Conservation (phyloP, 164 flowering plant genomes). For the Dillenia suffruticosa region DNA sequence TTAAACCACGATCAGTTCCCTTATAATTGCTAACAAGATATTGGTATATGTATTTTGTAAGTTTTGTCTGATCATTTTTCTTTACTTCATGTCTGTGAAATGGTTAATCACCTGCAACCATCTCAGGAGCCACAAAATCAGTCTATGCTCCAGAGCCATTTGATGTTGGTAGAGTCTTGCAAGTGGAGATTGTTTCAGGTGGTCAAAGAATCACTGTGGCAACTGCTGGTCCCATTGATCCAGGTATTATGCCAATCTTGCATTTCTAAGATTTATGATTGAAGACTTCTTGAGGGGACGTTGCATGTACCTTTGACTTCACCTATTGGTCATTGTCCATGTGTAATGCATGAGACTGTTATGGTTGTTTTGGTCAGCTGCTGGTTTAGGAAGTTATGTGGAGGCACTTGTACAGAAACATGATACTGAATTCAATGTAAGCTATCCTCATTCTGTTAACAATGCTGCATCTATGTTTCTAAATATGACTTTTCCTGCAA, state of each 20-base stretch:
- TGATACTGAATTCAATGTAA: constrained; percentile 77
- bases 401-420: constrained; percentile 74
- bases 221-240: constrained; percentile 78
- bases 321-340: not conserved
- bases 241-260: constrained; percentile 41
- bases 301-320: not conserved
- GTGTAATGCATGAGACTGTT: constrained; percentile 10
- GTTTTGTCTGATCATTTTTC: no score
- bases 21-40: no score
- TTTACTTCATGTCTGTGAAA: no score
- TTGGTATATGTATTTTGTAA: no score
- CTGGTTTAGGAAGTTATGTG: constrained; percentile 71
- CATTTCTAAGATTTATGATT: not conserved
- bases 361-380: constrained; percentile 45
- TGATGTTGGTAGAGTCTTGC: constrained; percentile 83
- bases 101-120: not conserved
- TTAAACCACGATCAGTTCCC: no score
- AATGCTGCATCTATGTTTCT: not conserved
- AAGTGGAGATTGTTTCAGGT: constrained; percentile 61
- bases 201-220: constrained; percentile 42
- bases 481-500: not conserved
- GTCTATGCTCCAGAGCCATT: constrained; percentile 95
- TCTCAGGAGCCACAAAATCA: constrained; percentile 83
- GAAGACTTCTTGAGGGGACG: not conserved
- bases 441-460: constrained; percentile 11